A percentile compares a stretch with the other conserved stretches of the same genome.
phyloP scores from a whole-genome alignment of 2,329 filamentous ascomycete genomes.

The Nakataea oryzae region DNA sequence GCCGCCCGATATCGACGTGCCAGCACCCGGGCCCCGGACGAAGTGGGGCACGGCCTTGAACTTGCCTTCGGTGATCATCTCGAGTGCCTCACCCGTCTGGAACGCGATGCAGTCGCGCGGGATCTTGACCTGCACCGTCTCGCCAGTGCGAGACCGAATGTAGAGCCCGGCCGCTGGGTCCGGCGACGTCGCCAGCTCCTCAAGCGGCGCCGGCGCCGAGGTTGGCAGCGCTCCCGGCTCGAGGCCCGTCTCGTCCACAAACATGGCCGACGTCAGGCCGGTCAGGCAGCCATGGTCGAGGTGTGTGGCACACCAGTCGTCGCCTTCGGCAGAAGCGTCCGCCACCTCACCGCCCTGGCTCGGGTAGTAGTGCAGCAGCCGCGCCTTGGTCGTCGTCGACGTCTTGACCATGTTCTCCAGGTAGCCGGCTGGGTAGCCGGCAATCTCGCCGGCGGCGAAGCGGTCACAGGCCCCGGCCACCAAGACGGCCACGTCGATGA shows the following conservation, averaged over 20 bases:
- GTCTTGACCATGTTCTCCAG: constrained; percentile 78
- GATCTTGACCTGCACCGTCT: constrained; percentile 84
- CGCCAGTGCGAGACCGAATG: constrained; percentile 75
- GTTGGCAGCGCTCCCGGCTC: neutral
- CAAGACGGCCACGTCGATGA: constrained; percentile 81
- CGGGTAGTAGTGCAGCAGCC: constrained; percentile 89
- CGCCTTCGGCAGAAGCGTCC: constrained; percentile 37
- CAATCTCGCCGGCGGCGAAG: constrained; percentile 71
- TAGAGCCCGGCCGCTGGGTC: constrained; percentile 85
- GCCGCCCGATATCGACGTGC: constrained; percentile 36
- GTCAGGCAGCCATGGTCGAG: constrained; percentile 91
- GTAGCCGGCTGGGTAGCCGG: constrained; percentile 66
- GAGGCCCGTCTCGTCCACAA: constrained; percentile 61
- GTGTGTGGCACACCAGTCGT: constrained; percentile 92
- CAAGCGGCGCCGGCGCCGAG: constrained; percentile 35
- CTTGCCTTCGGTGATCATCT: constrained; percentile 80
- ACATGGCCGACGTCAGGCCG: constrained; percentile 91
- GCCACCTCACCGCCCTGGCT: constrained; percentile 21
- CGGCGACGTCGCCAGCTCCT: constrained; percentile 65
- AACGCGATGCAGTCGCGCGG: constrained; percentile 88
- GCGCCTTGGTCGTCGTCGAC: constrained; percentile 81
- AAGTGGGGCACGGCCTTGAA: constrained; percentile 97
- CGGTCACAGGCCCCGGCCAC: constrained; percentile 85
- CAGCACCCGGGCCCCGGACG: constrained; percentile 65
- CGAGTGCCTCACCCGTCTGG: constrained; percentile 86